A percentile compares a stretch with the other conserved stretches of the same genome.
Conservation (phyloP, 331 rosid species). For the Cydonia oblonga region DNA sequence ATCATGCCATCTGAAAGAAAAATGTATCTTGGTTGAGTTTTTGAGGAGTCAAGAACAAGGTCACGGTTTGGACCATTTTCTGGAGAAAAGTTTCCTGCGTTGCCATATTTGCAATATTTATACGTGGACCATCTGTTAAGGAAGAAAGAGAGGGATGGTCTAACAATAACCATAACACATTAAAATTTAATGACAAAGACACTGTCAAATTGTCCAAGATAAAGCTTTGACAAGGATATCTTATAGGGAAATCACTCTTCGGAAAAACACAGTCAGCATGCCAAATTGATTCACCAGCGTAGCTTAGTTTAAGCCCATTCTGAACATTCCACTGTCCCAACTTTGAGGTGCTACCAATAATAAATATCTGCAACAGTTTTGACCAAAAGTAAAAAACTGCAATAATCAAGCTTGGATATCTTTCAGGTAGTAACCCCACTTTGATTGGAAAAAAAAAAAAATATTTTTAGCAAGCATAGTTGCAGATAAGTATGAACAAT, state of each 20-base stretch:
- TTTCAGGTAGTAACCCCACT: not conserved
- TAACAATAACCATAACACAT: not conserved
- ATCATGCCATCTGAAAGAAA: conserved; percentile 78
- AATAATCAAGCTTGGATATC: conserved; percentile 10
- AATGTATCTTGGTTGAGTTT: conserved; percentile 44
- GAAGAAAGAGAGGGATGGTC: conserved; percentile 16
- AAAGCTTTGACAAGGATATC: conserved; percentile 52
- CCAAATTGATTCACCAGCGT: conserved; percentile 72
- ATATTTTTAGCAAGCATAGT: not conserved
- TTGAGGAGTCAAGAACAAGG: conserved; percentile 40
- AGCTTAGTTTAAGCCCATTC: conserved; percentile 63
- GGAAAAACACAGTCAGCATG: conserved; percentile 63
- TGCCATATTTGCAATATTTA: conserved; percentile 66
- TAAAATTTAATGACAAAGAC: not conserved
- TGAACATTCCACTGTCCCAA: conserved; percentile 75
- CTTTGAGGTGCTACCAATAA: conserved; percentile 57
- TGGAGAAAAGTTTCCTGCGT: conserved; percentile 44
- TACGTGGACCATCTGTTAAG: conserved; percentile 59
- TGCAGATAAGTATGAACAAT: conserved; percentile 2
- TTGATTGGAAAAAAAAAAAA: not conserved
- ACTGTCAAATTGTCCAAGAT: conserved; percentile 4
- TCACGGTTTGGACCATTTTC: conserved; percentile 74
- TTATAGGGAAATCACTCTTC: conserved; percentile 57
- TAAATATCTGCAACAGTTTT: conserved; percentile 42
- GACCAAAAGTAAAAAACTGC: conserved; percentile 66